Evolutionary conservation across 441 rosid genomes (phyloP), one percentile per base, ranked within the genome.

Genomic region (Eruca vesicaria): DNA sequence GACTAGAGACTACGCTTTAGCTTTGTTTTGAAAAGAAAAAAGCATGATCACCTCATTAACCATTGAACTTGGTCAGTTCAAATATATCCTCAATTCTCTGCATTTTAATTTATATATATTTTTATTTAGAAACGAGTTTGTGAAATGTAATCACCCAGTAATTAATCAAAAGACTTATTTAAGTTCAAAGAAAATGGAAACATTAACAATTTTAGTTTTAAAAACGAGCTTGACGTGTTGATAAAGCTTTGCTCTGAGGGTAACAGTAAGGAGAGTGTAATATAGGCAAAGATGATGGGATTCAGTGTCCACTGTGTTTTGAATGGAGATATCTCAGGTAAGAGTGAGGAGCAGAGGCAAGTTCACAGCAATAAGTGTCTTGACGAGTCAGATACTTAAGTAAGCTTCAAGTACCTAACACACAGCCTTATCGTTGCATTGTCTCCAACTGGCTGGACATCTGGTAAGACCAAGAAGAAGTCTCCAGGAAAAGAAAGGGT

Each of bases 361-460:
- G 74, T 87, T 77, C 99, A 95, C 56, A 86, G 88, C 66, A 95
- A 91, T 78, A 70, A 67, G 11, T 95, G 99, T 82, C 96, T 95
- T 58, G 99, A 95, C 75, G n/a, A n/a, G n/a, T n/a, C n/a, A n/a
- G n/a, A n/a, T n/a, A n/a, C n/a, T n/a, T n/a, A n/a, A n/a, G n/a
- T n/a, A n/a, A n/a, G n/a, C n/a, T n/a, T n/a, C n/a, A n/a, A n/a
- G n/a, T n/a, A n/a, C n/a, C n/a, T n/a, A n/a, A n/a, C n/a, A 31
- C 93, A 82, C 84, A 88, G 90, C 80, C 93, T 93, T 52, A 76
- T 93, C 4, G 97, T 95, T 69, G 96, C 99, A 45, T 91, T 95
- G 83, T 91, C 99, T 73, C 99, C 99, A 7, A 91, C 93, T 73
- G 99, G 99, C 12, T 95, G 99, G 98, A 77, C 93, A 60, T 86